Evolutionary conservation across 805 yeast genomes (phyloP).

Genomic region (Saturnispora mendoncae): DNA sequence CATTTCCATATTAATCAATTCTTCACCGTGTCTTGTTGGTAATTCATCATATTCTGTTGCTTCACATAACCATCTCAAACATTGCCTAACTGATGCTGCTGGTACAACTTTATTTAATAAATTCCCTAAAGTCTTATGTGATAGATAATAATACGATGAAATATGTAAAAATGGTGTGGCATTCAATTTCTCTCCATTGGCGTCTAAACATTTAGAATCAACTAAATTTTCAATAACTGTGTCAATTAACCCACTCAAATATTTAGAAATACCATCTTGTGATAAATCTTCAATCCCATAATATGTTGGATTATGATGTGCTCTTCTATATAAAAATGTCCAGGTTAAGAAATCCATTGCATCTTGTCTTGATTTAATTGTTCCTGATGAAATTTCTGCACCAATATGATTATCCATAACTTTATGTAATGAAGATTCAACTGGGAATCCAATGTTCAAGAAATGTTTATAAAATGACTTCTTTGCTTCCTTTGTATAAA

Average conservation of each 20-base stretch:
- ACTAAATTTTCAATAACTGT: constrained; percentile 53
- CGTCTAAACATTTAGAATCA: constrained; percentile 64
- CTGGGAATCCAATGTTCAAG: constrained; percentile 72
- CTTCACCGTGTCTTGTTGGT: constrained; percentile 90
- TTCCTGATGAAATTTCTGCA: constrained; percentile 68
- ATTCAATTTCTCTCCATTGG: constrained; percentile 37
- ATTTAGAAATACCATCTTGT: constrained; percentile 47
- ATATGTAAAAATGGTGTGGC: constrained; percentile 81
- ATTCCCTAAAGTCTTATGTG: constrained; percentile 78
- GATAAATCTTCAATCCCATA: constrained; percentile 61
- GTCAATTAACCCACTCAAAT: constrained; percentile 60
- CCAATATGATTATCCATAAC: constrained; percentile 74
- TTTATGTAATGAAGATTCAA: constrained; percentile 69
- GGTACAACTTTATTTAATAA: constrained; percentile 45
- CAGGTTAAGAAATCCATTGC: constrained; percentile 70
- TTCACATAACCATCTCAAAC: constrained; percentile 52
- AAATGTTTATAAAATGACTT: constrained; percentile 72
- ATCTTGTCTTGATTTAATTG: constrained; percentile 53
- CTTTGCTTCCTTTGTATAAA: constrained; percentile 66
- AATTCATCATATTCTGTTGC: constrained; percentile 77
- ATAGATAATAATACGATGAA: constrained; percentile 85
- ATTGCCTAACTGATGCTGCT: constrained; percentile 44
- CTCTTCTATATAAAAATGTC: constrained; percentile 67
- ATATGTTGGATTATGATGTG: constrained; percentile 69
- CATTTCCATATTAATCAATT: constrained; percentile 74